These are phyloP conservation scores for Colletotrichum tropicale DNA, from an alignment of 2,329 filamentous ascomycete genomes.

Conservation along the genomic window DNA sequence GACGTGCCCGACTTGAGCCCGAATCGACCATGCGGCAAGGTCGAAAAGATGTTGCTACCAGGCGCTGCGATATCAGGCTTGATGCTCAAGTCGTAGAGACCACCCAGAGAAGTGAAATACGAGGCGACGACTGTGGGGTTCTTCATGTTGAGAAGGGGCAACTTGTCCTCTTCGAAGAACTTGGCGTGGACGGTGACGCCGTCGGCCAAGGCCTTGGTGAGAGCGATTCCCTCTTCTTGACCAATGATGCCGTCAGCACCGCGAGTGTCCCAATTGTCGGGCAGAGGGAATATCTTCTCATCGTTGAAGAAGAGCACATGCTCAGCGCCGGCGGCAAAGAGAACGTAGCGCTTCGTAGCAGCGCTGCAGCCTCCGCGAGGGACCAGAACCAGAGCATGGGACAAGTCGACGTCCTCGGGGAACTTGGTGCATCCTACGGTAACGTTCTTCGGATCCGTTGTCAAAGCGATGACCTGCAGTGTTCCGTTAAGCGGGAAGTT, in stretches of 20 bases:
- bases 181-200: background rate
- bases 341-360: conserved; percentile 37
- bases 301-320: conserved; percentile 45
- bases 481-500: conserved; percentile 11
- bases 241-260: background rate
- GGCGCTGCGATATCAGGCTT: conserved; percentile 57
- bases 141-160: background rate
- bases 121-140: background rate
- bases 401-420: conserved; percentile 40
- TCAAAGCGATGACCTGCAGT: conserved; percentile 28
- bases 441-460: conserved; percentile 21
- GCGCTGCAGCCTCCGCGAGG: background rate
- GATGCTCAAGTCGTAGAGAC: conserved; percentile 53
- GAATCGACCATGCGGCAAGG: conserved; percentile 47
- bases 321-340: conserved; percentile 41
- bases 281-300: conserved; percentile 5
- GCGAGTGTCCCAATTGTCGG: background rate
- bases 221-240: background rate
- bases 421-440: conserved; percentile 44
- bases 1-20: conserved; percentile 57
- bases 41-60: conserved; percentile 55
- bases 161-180: background rate
- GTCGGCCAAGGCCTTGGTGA: background rate
- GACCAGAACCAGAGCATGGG: conserved; percentile 44
- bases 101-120: conserved; percentile 56